Conservation (phyloP, 23 red algal species). For the Pyropia haitanensis region DNA sequence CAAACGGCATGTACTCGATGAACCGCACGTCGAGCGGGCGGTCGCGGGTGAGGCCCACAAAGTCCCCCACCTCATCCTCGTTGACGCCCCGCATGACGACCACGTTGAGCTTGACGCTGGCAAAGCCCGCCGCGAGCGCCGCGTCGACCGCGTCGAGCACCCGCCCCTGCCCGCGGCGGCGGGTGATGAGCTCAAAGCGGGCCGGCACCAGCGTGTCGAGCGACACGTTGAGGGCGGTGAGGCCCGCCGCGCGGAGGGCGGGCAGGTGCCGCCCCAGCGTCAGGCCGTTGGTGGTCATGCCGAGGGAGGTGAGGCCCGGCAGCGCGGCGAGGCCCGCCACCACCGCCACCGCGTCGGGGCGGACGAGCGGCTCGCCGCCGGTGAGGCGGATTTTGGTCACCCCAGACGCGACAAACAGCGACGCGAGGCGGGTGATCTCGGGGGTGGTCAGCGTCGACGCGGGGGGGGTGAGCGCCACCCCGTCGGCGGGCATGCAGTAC, state of each 20-base stretch:
- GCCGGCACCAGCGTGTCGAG: constrained; percentile 61
- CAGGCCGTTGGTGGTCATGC: constrained; percentile 78
- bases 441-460: constrained; percentile 37
- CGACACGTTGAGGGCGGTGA: constrained; percentile 57
- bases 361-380: constrained; percentile 80
- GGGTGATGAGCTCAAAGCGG: constrained; percentile 58
- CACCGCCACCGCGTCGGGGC: constrained; percentile 40
- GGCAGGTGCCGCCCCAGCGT: constrained; percentile 34
- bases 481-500: constrained; percentile 88
- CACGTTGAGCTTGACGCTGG: constrained; percentile 71
- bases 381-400: constrained; percentile 78
- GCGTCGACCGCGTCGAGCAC: constrained; percentile 41
- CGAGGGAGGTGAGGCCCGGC: constrained; percentile 11
- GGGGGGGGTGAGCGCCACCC: constrained; percentile 28
- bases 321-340: neutral
- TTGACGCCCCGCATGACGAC: constrained; percentile 84
- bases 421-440: constrained; percentile 37
- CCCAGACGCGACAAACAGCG: constrained; percentile 32
- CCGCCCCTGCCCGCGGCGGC: constrained; percentile 31
- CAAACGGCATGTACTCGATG: constrained; percentile 99
- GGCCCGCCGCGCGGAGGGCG: constrained; percentile 23
- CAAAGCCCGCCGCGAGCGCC: constrained; percentile 23
- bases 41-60: constrained; percentile 42
- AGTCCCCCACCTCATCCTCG: constrained; percentile 40
- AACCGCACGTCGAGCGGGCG: constrained; percentile 58